These are phyloP conservation scores for Pseudoneurospora amorphoporcata DNA, from an alignment of 495 filamentous ascomycete genomes.

Conservation along the genomic window DNA sequence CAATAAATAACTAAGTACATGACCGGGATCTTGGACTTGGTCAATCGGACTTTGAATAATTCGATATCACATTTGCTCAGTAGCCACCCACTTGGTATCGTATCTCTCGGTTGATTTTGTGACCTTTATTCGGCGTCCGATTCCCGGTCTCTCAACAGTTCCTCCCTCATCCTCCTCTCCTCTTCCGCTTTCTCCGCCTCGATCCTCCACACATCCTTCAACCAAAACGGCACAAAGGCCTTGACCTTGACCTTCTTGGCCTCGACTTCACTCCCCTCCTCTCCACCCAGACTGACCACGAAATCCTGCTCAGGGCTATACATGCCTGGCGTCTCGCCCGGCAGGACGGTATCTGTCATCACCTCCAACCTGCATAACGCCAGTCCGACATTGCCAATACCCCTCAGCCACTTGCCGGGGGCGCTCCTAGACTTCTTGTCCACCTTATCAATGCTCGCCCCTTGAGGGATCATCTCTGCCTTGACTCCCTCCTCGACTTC, in stretches of 20 bases:
- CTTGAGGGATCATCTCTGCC: slow-evolving; percentile 21
- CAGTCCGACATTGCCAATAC: slow-evolving; percentile 76
- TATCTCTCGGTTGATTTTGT: too few species aligned
- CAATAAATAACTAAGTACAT: too few species aligned
- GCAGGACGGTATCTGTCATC: slow-evolving; percentile 68
- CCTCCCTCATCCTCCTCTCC: background rate
- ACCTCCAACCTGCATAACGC: slow-evolving; percentile 80
- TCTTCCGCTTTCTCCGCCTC: slow-evolving; percentile 1
- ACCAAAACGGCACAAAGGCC: slow-evolving; percentile 82
- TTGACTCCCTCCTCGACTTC: slow-evolving; percentile 8
- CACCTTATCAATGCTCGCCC: slow-evolving; percentile 29
- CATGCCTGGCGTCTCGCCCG: slow-evolving; percentile 50
- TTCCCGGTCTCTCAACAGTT: background rate
- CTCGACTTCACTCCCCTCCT: slow-evolving; percentile 10
- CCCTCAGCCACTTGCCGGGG: slow-evolving; percentile 60
- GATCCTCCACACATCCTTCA: slow-evolving; percentile 28
- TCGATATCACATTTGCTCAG: too few species aligned
- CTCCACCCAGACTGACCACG: slow-evolving; percentile 23
- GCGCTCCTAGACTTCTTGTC: slow-evolving; percentile 52
- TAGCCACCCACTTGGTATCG: too few species aligned
- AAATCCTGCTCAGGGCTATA: slow-evolving; percentile 34
- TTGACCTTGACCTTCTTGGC: slow-evolving; percentile 55
- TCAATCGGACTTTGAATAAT: too few species aligned
- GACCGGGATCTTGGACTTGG: too few species aligned
- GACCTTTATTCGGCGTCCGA: too few species aligned